Conservation (phyloP, 2,329 filamentous ascomycete species). For the Ophiosphaerella narmari region DNA sequence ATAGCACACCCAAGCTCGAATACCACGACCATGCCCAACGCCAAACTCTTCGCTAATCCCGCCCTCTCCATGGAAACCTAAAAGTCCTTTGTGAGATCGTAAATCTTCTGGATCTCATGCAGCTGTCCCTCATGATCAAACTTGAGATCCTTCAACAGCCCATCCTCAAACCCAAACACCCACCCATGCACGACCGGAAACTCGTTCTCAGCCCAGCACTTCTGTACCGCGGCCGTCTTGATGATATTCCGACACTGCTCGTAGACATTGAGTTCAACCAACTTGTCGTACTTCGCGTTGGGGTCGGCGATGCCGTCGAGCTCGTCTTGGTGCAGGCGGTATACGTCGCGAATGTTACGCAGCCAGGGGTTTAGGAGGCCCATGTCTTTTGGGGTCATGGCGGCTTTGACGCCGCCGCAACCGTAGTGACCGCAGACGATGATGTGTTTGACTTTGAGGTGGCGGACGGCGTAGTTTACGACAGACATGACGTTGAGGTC, state of each 20-base stretch:
- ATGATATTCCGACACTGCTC: conserved; percentile 47
- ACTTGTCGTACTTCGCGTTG: conserved; percentile 35
- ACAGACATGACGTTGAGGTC: conserved; percentile 50
- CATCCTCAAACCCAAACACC: conserved; percentile 73
- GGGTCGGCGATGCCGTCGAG: conserved; percentile 55
- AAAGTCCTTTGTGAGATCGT: conserved; percentile 51
- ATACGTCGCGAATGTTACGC: conserved; percentile 74
- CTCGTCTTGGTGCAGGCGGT: conserved; percentile 71
- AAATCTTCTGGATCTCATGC: conserved; percentile 66
- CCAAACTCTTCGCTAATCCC: conserved; percentile 14
- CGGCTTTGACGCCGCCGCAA: conserved; percentile 70
- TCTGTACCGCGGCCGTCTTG: conserved; percentile 60
- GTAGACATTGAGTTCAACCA: conserved; percentile 46
- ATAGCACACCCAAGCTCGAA: no score
- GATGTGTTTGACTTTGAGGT: conserved; percentile 66
- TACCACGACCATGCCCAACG: no score
- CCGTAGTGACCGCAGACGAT: conserved; percentile 71
- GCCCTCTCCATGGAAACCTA: neutral
- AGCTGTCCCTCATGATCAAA: conserved; percentile 64
- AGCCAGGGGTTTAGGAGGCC: conserved; percentile 76
- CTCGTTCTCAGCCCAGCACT: conserved; percentile 63
- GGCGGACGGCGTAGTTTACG: conserved; percentile 48
- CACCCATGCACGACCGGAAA: conserved; percentile 75
- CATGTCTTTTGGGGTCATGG: conserved; percentile 68
- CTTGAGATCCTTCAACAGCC: conserved; percentile 67